Base-by-base conservation (phyloP, 192 early-diverging fungal genomes). In the Allomyces macrogynus region DNA sequence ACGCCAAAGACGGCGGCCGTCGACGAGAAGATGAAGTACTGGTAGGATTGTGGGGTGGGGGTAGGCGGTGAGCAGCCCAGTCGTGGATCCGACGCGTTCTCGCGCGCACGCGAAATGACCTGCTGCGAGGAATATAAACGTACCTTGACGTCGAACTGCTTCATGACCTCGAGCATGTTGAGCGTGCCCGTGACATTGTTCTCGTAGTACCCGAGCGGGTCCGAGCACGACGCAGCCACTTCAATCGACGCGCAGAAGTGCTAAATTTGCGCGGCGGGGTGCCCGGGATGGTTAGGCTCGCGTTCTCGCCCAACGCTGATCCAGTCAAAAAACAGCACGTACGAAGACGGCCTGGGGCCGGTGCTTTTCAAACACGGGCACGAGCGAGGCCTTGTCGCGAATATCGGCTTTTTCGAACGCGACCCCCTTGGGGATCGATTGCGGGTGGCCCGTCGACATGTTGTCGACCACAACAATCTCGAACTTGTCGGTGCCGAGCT, bases 121-220 rank as follows among this genome's bases (percentile, higher is more conserved):
- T 9, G 24, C 20, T 12, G 24, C 43, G 18, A 66, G 16, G 42
- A 5, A 8, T 0, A 27, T 27, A 1, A 40, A 40, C 0, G 32
- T 40, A 40, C 32, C 32, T 89, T 89, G 63, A 88, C 83, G 60
- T 78, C 76, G 76, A 83, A 81, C 71, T 83, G 78, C 42, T 87
- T 76, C 92, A 97, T 95, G 57, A 84, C 79, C 62, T 87, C 82
- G 11, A 97, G 69, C 61, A 97, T 72, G 66, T 81, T 86, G 57
- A 97, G 74, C 10, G 94, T 90, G 60, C 92, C 94, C 8, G 83
- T 78, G 14, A 97, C 80, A 73, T 97, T 97, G 80, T 95, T 93
- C 69, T 89, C 85, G 77, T 92, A 97, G 76, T 97, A 97, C 23
- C 78, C 74, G 9, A 97, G 75, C 23, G 94, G 94, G 67, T 86